Evolutionary conservation across 2,329 filamentous ascomycete genomes (phyloP).

Genomic region (Hirsutella rhossiliensis): DNA sequence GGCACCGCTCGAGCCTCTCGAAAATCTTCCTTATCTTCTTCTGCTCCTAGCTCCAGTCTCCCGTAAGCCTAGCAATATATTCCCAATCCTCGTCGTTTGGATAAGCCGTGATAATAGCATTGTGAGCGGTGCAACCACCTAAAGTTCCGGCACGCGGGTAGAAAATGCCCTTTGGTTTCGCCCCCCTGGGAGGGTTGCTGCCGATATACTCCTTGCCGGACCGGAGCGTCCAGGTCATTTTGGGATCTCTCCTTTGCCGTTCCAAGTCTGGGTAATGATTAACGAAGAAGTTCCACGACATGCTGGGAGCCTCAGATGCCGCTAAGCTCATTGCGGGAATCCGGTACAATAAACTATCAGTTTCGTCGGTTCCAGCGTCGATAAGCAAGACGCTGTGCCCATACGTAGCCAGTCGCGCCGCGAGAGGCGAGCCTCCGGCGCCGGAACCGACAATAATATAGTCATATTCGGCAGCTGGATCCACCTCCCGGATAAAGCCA

Average conservation of each 20-base stretch:
- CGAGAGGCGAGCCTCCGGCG: slow-evolving; percentile 45
- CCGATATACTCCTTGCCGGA: slow-evolving; percentile 35
- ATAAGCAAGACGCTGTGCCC: slow-evolving; percentile 48
- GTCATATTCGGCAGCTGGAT: slow-evolving; percentile 23
- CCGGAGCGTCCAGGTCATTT: slow-evolving; percentile 43
- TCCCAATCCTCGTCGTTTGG: slow-evolving; percentile 49
- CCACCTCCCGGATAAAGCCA: not conserved
- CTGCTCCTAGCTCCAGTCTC: slow-evolving; percentile 45
- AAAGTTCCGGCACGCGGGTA: slow-evolving; percentile 35
- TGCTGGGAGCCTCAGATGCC: slow-evolving; percentile 41
- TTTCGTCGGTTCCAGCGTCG: slow-evolving; percentile 49
- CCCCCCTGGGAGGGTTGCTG: slow-evolving; percentile 22
- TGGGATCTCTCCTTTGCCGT: slow-evolving; percentile 41
- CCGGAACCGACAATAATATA: slow-evolving; percentile 54
- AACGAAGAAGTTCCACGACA: slow-evolving; percentile 52
- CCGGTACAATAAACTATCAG: slow-evolving; percentile 17
- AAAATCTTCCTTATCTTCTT: slow-evolving; percentile 50
- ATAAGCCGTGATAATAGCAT: slow-evolving; percentile 47
- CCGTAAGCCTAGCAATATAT: slow-evolving; percentile 43
- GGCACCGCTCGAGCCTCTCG: slow-evolving; percentile 40
- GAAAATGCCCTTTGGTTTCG: slow-evolving; percentile 28
- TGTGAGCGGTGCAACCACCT: slow-evolving; percentile 44
- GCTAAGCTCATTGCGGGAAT: slow-evolving; percentile 30
- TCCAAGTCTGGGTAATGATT: slow-evolving; percentile 43
- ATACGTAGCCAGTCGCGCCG: slow-evolving; percentile 45